Percentiles rank a stretch among this genome's conserved stretches.
Evolutionary conservation across 2,329 filamentous ascomycete species (phyloP).

Genomic region (Neurospora sp.): DNA sequence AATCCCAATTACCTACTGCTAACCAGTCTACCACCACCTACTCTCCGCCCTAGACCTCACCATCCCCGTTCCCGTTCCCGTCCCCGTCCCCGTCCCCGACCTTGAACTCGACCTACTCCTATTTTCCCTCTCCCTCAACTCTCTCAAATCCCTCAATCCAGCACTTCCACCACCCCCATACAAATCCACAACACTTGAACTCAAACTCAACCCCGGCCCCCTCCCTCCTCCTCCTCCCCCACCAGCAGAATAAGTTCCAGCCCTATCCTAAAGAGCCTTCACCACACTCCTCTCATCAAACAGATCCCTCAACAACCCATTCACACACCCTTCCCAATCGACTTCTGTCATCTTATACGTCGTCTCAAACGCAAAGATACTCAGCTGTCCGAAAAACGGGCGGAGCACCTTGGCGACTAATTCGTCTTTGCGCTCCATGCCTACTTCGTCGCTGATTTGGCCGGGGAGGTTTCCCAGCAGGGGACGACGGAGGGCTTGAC

Average conservation of each 20-base stretch:
- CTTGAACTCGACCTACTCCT: not conserved
- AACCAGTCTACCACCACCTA: not conserved
- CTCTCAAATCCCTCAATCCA: not conserved
- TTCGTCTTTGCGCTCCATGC: slow-evolving; percentile 52
- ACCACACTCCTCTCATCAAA: slow-evolving; percentile 69
- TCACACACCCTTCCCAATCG: slow-evolving; percentile 55
- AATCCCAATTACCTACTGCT: not conserved
- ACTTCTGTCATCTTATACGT: slow-evolving; percentile 73
- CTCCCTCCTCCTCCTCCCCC: not conserved
- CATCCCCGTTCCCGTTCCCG: too few relatives aligned
- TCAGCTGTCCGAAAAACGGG: slow-evolving; percentile 85
- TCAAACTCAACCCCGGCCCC: not conserved
- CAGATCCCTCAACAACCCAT: slow-evolving; percentile 59
- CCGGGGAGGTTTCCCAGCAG: slow-evolving; percentile 36
- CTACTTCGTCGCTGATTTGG: slow-evolving; percentile 45
- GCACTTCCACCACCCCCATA: not conserved
- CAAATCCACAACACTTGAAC: not conserved
- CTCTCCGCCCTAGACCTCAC: not conserved
- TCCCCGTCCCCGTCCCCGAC: too few relatives aligned
- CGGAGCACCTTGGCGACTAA: slow-evolving; percentile 68
- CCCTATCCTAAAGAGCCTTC: slow-evolving; percentile 37
- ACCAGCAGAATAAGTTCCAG: not conserved
- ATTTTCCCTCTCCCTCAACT: not conserved
- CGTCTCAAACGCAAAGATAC: slow-evolving; percentile 87
- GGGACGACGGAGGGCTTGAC: slow-evolving; percentile 32